Evolutionary conservation across 768 basidiomycete genomes (phyloP).

Genomic region (Leccinellum albellum): DNA sequence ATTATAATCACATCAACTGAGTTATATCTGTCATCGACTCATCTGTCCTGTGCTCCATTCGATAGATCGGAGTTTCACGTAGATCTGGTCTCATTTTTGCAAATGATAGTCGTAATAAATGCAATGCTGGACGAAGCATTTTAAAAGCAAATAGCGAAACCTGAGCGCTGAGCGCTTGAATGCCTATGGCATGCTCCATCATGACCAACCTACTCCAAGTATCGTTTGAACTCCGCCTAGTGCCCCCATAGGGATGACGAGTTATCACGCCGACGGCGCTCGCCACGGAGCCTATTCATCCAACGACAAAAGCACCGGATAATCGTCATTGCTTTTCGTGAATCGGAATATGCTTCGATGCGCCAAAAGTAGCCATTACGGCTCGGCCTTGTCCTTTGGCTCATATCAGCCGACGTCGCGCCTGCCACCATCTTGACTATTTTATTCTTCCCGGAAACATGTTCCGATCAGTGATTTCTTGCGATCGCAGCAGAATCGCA

Average conservation of each 20-base stretch:
- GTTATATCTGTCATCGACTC: neutral
- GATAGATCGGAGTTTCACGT: neutral
- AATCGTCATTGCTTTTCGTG: neutral
- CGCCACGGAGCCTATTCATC: neutral
- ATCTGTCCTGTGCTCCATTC: neutral
- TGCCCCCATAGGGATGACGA: neutral
- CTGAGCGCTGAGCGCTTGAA: neutral
- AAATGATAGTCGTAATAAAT: neutral
- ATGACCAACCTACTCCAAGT: neutral
- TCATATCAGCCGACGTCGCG: conserved; percentile 5
- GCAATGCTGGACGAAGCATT: neutral
- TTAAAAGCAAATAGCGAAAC: neutral
- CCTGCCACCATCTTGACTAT: neutral
- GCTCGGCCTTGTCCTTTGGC: conserved; percentile 3
- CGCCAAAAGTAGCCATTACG: neutral
- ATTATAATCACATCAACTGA: neutral
- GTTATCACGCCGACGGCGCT: neutral
- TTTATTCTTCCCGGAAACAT: neutral
- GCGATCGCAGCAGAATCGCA: conserved; percentile 12
- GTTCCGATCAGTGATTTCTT: conserved; percentile 7
- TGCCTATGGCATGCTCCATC: neutral
- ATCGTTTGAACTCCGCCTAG: neutral
- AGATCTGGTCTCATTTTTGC: neutral
- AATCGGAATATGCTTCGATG: neutral
- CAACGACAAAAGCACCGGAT: neutral